Conservation (phyloP, 1,139 yeast species). For the Magnusiomyces clavatus region DNA sequence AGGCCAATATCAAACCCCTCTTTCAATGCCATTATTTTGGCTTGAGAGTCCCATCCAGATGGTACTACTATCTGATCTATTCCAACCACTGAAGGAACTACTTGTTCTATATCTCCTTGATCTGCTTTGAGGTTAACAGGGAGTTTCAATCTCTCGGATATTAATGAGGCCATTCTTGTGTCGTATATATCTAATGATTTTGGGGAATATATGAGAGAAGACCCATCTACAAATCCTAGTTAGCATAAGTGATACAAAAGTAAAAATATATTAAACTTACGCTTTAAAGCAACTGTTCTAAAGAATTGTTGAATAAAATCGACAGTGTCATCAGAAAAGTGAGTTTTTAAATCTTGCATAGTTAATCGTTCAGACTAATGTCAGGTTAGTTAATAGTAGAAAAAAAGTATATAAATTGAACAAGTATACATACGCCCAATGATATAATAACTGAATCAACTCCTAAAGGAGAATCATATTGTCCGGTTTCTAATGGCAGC, state of each 20-base stretch:
- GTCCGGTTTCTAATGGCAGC: slow-evolving; percentile 29
- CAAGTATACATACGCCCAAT: slow-evolving; percentile 20
- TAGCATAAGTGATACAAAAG: neutral
- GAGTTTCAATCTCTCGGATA: slow-evolving; percentile 23
- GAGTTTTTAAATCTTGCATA: slow-evolving; percentile 9
- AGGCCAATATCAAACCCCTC: slow-evolving; percentile 24
- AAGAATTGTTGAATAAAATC: slow-evolving; percentile 48
- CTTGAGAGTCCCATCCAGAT: slow-evolving; percentile 35
- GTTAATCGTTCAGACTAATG: slow-evolving; percentile 7
- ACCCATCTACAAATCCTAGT: slow-evolving; percentile 25
- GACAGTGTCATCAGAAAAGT: slow-evolving; percentile 24
- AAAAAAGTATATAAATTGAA: neutral
- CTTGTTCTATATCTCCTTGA: slow-evolving; percentile 12
- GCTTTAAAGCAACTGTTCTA: slow-evolving; percentile 43
- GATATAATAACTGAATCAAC: slow-evolving; percentile 26
- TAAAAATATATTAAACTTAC: neutral
- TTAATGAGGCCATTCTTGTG: slow-evolving; percentile 2
- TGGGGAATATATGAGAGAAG: slow-evolving; percentile 23
- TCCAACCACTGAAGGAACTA: slow-evolving; percentile 30
- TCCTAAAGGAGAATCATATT: slow-evolving; percentile 30
- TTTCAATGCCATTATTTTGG: slow-evolving; percentile 28
- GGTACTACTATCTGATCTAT: slow-evolving; percentile 38
- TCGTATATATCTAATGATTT: slow-evolving; percentile 6
- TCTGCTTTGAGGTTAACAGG: slow-evolving; percentile 15
- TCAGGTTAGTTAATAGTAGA: neutral